Evolutionary conservation across 2,329 filamentous ascomycete species (phyloP).

Genomic region (Penicillium corylophilum): DNA sequence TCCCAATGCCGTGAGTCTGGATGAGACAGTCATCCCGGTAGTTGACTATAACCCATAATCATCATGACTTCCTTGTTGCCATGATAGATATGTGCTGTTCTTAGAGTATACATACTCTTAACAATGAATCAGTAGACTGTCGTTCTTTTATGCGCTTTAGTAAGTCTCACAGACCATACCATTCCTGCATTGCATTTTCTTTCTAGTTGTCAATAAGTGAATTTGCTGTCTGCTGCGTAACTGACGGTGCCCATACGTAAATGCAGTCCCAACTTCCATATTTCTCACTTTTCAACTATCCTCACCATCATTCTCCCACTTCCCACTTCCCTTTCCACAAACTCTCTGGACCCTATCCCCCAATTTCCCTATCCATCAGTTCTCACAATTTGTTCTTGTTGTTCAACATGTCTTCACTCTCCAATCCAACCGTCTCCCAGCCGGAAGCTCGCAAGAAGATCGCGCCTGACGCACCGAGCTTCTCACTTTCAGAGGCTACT

Average conservation of each 20-base stretch:
- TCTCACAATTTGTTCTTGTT: too few relatives aligned
- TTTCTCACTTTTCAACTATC: background rate
- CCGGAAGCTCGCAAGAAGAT: too few relatives aligned
- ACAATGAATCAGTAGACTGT: background rate
- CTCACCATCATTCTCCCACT: too few relatives aligned
- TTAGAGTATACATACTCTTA: slow-evolving; percentile 1
- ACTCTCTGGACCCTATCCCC: too few relatives aligned
- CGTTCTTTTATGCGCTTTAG: background rate
- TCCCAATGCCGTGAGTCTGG: slow-evolving; percentile 31
- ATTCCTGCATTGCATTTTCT: background rate
- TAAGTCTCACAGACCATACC: background rate
- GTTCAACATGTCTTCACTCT: too few relatives aligned
- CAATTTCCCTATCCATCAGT: background rate
- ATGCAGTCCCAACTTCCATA: background rate
- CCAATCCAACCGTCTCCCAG: too few relatives aligned
- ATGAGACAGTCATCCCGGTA: slow-evolving; percentile 34
- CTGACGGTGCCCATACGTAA: background rate
- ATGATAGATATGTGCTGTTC: background rate
- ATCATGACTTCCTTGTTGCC: background rate
- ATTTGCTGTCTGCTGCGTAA: background rate
- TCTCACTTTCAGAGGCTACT: too few relatives aligned
- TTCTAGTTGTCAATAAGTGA: too few relatives aligned
- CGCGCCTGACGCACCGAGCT: too few relatives aligned
- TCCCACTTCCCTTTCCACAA: background rate
- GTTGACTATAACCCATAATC: slow-evolving; percentile 29